Evolutionary conservation across 257 asterid species (phyloP).

Genomic region (Nicotiana attenuata): DNA sequence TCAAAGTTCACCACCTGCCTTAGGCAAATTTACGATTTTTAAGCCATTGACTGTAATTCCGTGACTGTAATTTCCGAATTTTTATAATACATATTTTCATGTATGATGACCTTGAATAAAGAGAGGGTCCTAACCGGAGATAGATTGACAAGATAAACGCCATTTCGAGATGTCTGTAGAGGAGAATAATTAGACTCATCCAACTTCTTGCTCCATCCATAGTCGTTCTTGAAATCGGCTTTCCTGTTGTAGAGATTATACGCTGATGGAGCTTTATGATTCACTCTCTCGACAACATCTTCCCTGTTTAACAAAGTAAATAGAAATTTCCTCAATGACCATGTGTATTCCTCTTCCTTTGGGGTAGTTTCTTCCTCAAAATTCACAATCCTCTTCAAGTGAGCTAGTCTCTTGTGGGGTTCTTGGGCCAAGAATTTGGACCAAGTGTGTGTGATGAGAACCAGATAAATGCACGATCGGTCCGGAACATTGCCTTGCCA

Average conservation of each 20-base stretch:
- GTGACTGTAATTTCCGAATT: too few species aligned
- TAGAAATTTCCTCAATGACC: slow-evolving; percentile 59
- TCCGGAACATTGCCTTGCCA: slow-evolving; percentile 41
- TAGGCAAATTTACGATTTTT: too few species aligned
- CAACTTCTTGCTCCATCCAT: too few species aligned
- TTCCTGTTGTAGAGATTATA: too few species aligned
- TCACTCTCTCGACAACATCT: neutral
- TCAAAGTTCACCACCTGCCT: too few species aligned
- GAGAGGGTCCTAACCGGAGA: slow-evolving; percentile 37
- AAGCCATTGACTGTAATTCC: too few species aligned
- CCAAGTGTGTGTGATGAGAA: slow-evolving; percentile 42
- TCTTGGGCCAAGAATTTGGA: slow-evolving; percentile 42
- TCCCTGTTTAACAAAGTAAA: slow-evolving; percentile 20
- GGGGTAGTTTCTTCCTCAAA: neutral
- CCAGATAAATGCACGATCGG: slow-evolving; percentile 47
- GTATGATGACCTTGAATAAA: too few species aligned
- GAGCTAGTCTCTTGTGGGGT: slow-evolving; percentile 28
- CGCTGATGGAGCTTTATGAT: too few species aligned
- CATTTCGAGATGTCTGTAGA: too few species aligned
- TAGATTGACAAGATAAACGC: slow-evolving; percentile 69
- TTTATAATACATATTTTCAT: too few species aligned
- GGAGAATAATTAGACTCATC: slow-evolving; percentile 53
- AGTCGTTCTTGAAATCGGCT: too few species aligned
- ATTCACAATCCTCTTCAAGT: slow-evolving; percentile 41
- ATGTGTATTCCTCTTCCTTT: slow-evolving; percentile 18